These are phyloP conservation scores for Ceratorhiza oryzae-sativae DNA, from an alignment of 1,284 basidiomycete genomes.

Conservation along the genomic window DNA sequence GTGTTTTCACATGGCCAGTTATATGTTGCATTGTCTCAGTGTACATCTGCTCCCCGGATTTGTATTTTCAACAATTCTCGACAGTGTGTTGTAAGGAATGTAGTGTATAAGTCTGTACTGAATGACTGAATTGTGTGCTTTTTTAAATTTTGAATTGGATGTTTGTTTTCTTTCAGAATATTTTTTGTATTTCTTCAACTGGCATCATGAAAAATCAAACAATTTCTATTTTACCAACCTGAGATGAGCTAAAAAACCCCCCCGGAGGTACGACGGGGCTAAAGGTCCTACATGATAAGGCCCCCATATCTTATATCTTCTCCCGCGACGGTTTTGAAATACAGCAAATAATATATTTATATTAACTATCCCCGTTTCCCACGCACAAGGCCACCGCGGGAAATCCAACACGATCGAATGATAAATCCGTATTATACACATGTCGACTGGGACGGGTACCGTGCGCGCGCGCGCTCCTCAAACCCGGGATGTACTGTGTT, in stretches of 20 bases:
- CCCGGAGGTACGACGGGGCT: slow-evolving; percentile 17
- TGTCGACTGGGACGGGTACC: too few species aligned
- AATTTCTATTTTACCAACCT: background rate
- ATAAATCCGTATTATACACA: too few species aligned
- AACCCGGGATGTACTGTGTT: too few species aligned
- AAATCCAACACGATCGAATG: too few species aligned
- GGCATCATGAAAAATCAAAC: background rate
- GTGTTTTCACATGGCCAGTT: slow-evolving; percentile 43
- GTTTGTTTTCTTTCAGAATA: background rate
- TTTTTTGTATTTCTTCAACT: background rate
- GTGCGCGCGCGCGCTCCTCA: too few species aligned
- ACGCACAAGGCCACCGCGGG: too few species aligned
- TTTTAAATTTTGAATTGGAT: background rate
- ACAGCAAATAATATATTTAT: too few species aligned
- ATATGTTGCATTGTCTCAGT: slow-evolving; percentile 43
- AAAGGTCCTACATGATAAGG: background rate
- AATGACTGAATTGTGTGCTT: background rate
- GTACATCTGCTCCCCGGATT: slow-evolving; percentile 34
- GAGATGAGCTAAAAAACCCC: background rate
- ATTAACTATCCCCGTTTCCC: too few species aligned
- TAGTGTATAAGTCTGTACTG: slow-evolving; percentile 23
- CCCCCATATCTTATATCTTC: too few species aligned
- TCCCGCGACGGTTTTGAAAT: too few species aligned
- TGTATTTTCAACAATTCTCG: slow-evolving; percentile 45
- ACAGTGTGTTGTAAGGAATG: slow-evolving; percentile 39